Base-by-base conservation (phyloP, 345 rosid species). In the Syzygium aqueum region DNA sequence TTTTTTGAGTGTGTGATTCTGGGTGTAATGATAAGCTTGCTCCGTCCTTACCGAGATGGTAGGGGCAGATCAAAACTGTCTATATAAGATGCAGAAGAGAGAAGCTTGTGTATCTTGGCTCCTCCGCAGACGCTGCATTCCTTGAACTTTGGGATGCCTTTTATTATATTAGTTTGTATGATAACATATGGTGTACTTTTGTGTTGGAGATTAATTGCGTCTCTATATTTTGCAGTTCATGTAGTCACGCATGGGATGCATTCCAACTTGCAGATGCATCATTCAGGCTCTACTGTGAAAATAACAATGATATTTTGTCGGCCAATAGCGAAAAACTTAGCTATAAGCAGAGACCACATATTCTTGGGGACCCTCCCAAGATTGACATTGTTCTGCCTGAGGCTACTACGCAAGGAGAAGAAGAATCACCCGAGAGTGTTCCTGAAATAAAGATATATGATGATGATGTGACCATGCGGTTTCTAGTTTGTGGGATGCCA, bases 331-430 rank as follows among this genome's bases (percentile, higher is more conserved):
- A 87, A 89, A 94, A 92, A 88, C 84, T 89, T 83, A 88, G 93
- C 87, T 59, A 89, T 89, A 91, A 93, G 91, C 89, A 90, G 61
- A 98, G 96, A 40, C 99, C 98, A 19, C 84, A 56, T 84, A 89
- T 98, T 92, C 95, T 96, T n/a, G 99, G 99, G 77, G 99, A 96
- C 53, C 94, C 95, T 89, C 98, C 98, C 52, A 96, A 93, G 93
- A 95, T 95, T 86, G 98, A 96, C 88, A 90, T 94, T 88, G 80
- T 92, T 89, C 86, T 88, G 33, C 95, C 96, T 2, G 98, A 92
- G 91, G 91, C 88, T 27, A 95, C 94, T 92, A 89, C 87, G 82
- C 91, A 94, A 85, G 99, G 88, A 84, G 99, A 95, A 88, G 99
- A 96, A 85, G 90, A 92, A 88, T 94, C 96, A 90, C 89, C 90